phyloP scores from a whole-genome alignment of 208 protist species.

The Lotmaria passim region DNA sequence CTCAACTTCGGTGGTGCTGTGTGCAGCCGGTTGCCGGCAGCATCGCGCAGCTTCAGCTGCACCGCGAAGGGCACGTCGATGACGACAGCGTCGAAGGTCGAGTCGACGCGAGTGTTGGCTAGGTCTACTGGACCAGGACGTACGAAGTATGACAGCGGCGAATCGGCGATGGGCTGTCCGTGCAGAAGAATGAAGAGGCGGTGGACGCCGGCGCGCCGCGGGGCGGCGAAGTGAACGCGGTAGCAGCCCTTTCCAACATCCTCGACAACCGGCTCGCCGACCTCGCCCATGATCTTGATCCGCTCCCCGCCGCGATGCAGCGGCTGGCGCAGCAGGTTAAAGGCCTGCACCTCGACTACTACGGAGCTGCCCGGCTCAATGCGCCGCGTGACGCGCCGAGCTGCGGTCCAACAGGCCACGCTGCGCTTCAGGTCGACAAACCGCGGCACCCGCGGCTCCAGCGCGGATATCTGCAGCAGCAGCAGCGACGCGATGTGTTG shows the following conservation, averaged over 20 bases:
- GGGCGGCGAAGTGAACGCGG: slow-evolving; percentile 48
- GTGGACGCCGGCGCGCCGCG: slow-evolving; percentile 47
- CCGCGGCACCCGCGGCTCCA: slow-evolving; percentile 38
- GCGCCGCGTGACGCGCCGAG: slow-evolving; percentile 26
- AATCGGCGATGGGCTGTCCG: slow-evolving; percentile 70
- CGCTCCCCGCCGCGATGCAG: slow-evolving; percentile 36
- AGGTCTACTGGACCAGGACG: slow-evolving; percentile 41
- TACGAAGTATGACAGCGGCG: slow-evolving; percentile 62
- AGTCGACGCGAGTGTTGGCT: slow-evolving; percentile 33
- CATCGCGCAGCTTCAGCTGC: slow-evolving; percentile 45
- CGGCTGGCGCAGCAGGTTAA: slow-evolving; percentile 45
- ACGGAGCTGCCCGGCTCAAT: slow-evolving; percentile 28
- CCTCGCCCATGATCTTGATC: slow-evolving; percentile 49
- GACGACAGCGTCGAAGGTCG: slow-evolving; percentile 61
- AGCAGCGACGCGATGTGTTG: slow-evolving; percentile 75
- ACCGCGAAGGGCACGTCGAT: slow-evolving; percentile 62
- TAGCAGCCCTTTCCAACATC: slow-evolving; percentile 44
- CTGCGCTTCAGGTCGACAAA: slow-evolving; percentile 49
- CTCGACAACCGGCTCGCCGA: slow-evolving; percentile 25
- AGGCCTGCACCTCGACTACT: slow-evolving; percentile 31
- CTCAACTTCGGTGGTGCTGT: neutral
- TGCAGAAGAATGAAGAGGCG: slow-evolving; percentile 62
- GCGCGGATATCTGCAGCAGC: slow-evolving; percentile 62
- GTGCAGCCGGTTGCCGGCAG: slow-evolving; percentile 51
- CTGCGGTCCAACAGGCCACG: slow-evolving; percentile 66